Percentiles rank a stretch among this genome's conserved stretches.
phyloP scores from a whole-genome alignment of 139 green algal species.

The Gonium pectorale region DNA sequence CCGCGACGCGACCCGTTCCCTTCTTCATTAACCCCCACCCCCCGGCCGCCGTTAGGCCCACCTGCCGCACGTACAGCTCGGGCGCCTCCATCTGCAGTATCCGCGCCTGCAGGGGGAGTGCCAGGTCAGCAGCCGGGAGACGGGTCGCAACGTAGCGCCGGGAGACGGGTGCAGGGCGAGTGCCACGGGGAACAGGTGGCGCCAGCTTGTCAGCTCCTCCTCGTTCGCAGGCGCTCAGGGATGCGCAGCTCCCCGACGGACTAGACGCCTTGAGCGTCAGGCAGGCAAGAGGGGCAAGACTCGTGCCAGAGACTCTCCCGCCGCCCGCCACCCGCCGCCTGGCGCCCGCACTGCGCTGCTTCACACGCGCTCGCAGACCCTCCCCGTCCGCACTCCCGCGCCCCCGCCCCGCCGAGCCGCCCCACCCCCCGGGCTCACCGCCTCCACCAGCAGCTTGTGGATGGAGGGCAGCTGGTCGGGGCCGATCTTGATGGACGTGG shows the following conservation, averaged over 20 bases:
- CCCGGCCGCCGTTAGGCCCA: not conserved
- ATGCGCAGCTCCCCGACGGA: no score
- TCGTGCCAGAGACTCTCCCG: no score
- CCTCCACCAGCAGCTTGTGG: conserved; percentile 82
- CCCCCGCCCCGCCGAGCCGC: not conserved
- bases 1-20: no score
- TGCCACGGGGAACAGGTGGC: no score
- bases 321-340: not conserved
- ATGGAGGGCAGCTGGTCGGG: conserved; percentile 88
- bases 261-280: no score
- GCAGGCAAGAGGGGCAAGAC: no score
- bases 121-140: no score
- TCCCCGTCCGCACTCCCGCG: no score
- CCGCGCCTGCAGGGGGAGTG: conserved; percentile 3
- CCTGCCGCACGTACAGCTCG: conserved; percentile 90
- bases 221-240: no score
- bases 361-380: not conserved
- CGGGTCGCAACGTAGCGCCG: no score
- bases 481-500: conserved; percentile 83
- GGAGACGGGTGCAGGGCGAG: no score
- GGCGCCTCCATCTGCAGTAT: conserved; percentile 87
- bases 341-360: not conserved
- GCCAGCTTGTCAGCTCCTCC: no score
- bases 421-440: conserved; percentile 51
- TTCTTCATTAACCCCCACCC: not conserved